A percentile compares a stretch with the other conserved stretches of the same genome.
Conservation (phyloP, 495 filamentous ascomycete genomes). For the Mycothermus thermophilus region DNA sequence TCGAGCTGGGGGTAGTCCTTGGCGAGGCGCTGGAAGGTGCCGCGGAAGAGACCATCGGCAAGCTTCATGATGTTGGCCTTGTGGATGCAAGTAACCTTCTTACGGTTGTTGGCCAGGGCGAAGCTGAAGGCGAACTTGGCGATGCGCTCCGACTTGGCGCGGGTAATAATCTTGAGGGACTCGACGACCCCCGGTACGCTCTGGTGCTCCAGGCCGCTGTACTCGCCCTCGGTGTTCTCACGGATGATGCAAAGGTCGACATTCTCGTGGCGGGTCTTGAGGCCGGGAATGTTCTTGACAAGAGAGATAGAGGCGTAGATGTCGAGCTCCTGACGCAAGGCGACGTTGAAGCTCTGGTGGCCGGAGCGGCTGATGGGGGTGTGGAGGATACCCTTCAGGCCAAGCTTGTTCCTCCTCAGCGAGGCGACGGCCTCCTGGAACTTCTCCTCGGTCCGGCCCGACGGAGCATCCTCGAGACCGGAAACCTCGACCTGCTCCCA, state of each 20-base stretch:
- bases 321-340: conserved; percentile 94
- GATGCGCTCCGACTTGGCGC: conserved; percentile 95
- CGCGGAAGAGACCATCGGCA: conserved; percentile 94
- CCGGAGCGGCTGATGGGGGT: conserved; percentile 93
- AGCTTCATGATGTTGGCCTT: conserved; percentile 99
- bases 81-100: conserved; percentile 98
- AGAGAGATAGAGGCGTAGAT: conserved; percentile 97
- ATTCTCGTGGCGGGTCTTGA: conserved; percentile 89
- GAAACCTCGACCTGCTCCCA: conserved; percentile 98
- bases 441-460: conserved; percentile 82
- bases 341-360: conserved; percentile 99
- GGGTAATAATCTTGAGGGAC: conserved; percentile 98
- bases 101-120: conserved; percentile 91
- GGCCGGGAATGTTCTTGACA: conserved; percentile 98
- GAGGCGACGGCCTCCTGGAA: conserved; percentile 92
- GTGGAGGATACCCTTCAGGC: conserved; percentile 92
- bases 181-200: conserved; percentile 93
- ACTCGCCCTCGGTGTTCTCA: conserved; percentile 99
- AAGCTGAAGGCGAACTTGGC: conserved; percentile 97
- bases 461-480: conserved; percentile 66
- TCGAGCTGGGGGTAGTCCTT: conserved; percentile 88
- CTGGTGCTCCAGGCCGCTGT: conserved; percentile 96
- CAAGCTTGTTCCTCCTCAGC: conserved; percentile 93
- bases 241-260: conserved; percentile 98
- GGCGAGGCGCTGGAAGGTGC: conserved; percentile 84